Evolutionary conservation across 495 filamentous ascomycete species (phyloP), one percentile per base, ranked within the genome.

Genomic region (Xylaria longipes): DNA sequence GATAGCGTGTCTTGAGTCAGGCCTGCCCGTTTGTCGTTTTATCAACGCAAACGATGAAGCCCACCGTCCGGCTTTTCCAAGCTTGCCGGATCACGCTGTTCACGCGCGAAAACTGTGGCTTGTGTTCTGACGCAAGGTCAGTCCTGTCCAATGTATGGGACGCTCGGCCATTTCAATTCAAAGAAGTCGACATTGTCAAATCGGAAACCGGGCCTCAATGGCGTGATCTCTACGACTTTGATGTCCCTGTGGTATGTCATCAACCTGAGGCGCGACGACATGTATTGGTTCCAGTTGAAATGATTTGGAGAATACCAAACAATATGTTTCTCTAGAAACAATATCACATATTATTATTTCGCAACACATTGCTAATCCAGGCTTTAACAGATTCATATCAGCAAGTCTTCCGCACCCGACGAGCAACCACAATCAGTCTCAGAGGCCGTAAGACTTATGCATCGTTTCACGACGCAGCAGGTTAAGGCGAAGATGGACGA

Each of bases 161-260:
- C 68, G 84, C 84, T 17, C 84, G 88, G 46, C 89, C 88, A 0
- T 95, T 97, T 79, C 88, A 86, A 48, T 97, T 93, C 79, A 80
- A 85, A n/a, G 92, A 97, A 78, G 84, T 93, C 56, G 89, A 97
- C 78, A 92, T 97, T 25, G 90, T 94, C 87, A 83, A 84, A 39
- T 83, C 87, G 0, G 88, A 84, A 48, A 85, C 88, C 46, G 87
- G 90, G 72, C 71, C 80, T 35, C 60, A 35, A 4, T 97, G 94
- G 94, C 92, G 89, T 75, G 87, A 91, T 77, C 79, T 93, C 17
- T 97, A 97, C 77, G 94, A 97, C 31, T 95, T 97, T 77, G 94
- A 97, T 77, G 91, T 93, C 1, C 94, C 94, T 3, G 94, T 97
- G 62, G 91, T 93, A 80, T 70, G 87, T 75, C 46, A 56, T 20